Evolutionary conservation across 306 rosid genomes (phyloP).

Genomic region (Vigna reflexopilosa): DNA sequence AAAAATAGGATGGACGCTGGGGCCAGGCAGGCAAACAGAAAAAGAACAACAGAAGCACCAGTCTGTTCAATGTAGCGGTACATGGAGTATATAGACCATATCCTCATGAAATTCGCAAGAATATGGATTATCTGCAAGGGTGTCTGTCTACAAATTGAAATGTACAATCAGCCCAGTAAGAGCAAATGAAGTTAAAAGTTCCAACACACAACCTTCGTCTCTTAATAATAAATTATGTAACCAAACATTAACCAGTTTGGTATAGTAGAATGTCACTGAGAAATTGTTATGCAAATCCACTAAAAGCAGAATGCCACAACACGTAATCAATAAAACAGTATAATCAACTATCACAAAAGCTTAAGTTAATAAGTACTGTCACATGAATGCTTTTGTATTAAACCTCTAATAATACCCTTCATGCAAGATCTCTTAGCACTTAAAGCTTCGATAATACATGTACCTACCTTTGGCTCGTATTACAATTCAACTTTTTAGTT

Average conservation of each 20-base stretch:
- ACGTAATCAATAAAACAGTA: neutral
- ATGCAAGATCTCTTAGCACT: neutral
- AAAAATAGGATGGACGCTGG: constrained; percentile 84
- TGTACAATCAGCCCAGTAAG: constrained; percentile 40
- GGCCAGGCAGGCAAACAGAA: constrained; percentile 79
- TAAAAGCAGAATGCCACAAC: constrained; percentile 4
- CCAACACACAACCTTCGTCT: constrained; percentile 27
- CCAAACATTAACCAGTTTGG: constrained; percentile 15
- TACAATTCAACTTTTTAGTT: neutral
- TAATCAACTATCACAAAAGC: neutral
- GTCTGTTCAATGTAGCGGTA: constrained; percentile 77
- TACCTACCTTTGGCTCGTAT: neutral
- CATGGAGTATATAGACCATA: constrained; percentile 97
- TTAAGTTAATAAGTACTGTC: neutral
- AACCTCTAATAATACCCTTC: neutral
- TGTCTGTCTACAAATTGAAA: constrained; percentile 68
- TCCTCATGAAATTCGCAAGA: constrained; percentile 84
- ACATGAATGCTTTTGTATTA: neutral
- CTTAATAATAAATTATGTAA: constrained; percentile 4
- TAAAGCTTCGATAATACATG: neutral
- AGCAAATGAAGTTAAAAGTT: constrained; percentile 11
- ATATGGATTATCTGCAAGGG: constrained; percentile 93
- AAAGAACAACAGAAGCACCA: constrained; percentile 88
- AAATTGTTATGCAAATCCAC: neutral
- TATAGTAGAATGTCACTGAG: neutral